A percentile compares a stretch with the other conserved stretches of the same genome.
phyloP scores from a whole-genome alignment of 2,329 filamentous ascomycete genomes.

The Aspergillus quadricinctus region DNA sequence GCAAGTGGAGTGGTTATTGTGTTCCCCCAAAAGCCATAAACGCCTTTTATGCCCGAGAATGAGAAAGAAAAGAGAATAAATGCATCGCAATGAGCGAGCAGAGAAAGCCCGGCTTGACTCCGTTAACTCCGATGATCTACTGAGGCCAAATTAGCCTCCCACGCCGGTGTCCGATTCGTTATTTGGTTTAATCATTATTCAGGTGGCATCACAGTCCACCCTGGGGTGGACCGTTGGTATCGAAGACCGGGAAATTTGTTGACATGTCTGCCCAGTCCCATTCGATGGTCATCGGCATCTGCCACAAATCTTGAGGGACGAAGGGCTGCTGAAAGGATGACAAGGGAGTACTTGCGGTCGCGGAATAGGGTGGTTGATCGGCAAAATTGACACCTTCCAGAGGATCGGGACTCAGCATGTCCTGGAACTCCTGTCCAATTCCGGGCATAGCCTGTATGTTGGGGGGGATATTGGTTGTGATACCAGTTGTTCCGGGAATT shows the following conservation, averaged over 20 bases:
- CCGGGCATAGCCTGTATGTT: slow-evolving; percentile 25
- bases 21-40: background rate
- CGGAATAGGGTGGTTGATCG: slow-evolving; percentile 26
- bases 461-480: slow-evolving; percentile 21
- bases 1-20: slow-evolving; percentile 1
- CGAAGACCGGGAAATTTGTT: slow-evolving; percentile 33
- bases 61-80: slow-evolving; percentile 1
- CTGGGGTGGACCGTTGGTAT: slow-evolving; percentile 20
- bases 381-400: slow-evolving; percentile 30
- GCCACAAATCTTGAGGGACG: slow-evolving; percentile 88
- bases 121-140: slow-evolving; percentile 2
- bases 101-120: slow-evolving; percentile 3
- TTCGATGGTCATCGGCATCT: slow-evolving; percentile 92
- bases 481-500: slow-evolving; percentile 18
- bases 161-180: slow-evolving; percentile 3
- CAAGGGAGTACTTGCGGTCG: slow-evolving; percentile 28
- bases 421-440: slow-evolving; percentile 32
- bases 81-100: background rate
- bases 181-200: slow-evolving; percentile 14
- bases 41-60: slow-evolving; percentile 4
- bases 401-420: slow-evolving; percentile 35
- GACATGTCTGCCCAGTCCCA: slow-evolving; percentile 68
- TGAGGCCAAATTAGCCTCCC: background rate
- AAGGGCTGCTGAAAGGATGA: slow-evolving; percentile 73
- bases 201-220: slow-evolving; percentile 18